These are phyloP conservation scores for Favolaschia claudopus DNA, from an alignment of 768 basidiomycete genomes.

Conservation along the genomic window DNA sequence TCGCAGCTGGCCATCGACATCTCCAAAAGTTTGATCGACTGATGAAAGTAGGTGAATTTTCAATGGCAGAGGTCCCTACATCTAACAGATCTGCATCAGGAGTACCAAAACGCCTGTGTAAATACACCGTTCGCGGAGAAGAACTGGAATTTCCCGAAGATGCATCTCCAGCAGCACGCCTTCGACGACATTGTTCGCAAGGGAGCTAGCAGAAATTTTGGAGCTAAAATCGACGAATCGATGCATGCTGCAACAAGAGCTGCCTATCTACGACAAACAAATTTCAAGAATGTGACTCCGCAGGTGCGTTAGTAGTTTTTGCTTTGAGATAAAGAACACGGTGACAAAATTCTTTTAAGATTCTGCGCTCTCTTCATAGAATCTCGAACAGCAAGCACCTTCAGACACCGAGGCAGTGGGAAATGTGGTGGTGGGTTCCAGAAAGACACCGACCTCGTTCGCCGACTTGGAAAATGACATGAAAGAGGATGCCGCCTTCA, in stretches of 20 bases:
- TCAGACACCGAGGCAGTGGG: no score
- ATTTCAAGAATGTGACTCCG: conserved; percentile 40
- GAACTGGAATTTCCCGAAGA: conserved; percentile 46
- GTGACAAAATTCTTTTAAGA: no score
- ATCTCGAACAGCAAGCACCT: no score
- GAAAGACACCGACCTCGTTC: no score
- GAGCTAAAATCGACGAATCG: conserved; percentile 42
- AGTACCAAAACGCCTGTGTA: neutral
- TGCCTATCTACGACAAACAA: conserved; percentile 35
- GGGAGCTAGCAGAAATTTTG: conserved; percentile 38
- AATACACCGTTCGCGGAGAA: conserved; percentile 13
- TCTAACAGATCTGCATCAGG: neutral
- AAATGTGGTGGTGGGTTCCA: no score
- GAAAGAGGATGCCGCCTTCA: no score
- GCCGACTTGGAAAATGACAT: no score
- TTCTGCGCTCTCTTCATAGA: no score
- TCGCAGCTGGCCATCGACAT: conserved; percentile 28
- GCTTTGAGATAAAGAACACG: no score
- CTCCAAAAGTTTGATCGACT: conserved; percentile 22
- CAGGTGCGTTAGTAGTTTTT: no score
- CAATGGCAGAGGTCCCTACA: neutral
- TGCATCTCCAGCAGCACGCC: conserved; percentile 39
- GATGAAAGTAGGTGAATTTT: conserved; percentile 33
- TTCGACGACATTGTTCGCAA: conserved; percentile 39
- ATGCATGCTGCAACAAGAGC: conserved; percentile 40